A percentile compares a stretch with the other conserved stretches of the same genome.
phyloP scores from a whole-genome alignment of 2,329 filamentous ascomycete genomes.

The Talaromyces funiculosus region DNA sequence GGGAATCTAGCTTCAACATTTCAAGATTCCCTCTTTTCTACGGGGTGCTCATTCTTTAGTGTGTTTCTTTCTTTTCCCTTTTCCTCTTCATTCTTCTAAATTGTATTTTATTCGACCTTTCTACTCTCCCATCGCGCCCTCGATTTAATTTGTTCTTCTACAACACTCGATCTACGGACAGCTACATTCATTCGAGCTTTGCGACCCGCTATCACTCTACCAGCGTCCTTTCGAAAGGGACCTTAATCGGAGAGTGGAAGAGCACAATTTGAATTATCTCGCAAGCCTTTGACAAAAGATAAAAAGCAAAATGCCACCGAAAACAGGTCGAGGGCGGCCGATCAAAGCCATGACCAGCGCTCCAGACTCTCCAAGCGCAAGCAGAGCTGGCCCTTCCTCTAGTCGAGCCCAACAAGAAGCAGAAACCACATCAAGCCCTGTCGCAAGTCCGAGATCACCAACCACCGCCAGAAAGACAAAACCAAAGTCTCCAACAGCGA shows the following conservation, averaged over 20 bases:
- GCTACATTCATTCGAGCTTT: neutral
- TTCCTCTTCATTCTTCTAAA: neutral
- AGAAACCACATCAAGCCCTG: neutral
- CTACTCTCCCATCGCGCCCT: neutral
- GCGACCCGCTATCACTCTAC: neutral
- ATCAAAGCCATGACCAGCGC: slow-evolving; percentile 16
- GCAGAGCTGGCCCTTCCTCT: slow-evolving; percentile 11
- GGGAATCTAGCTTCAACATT: slow-evolving; percentile 3
- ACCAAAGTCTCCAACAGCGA: neutral
- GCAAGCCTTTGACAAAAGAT: neutral
- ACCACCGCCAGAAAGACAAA: slow-evolving; percentile 1
- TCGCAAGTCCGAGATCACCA: neutral
- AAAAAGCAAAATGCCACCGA: slow-evolving; percentile 25
- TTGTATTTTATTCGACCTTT: neutral
- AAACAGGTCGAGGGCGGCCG: slow-evolving; percentile 20
- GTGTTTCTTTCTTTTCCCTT: neutral
- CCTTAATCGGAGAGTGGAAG: neutral
- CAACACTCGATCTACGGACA: neutral
- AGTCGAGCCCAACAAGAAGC: neutral
- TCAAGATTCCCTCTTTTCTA: slow-evolving; percentile 4
- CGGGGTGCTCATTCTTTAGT: neutral
- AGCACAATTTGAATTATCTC: neutral
- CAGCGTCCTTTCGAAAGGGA: no score
- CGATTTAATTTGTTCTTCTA: neutral
- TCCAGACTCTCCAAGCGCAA: slow-evolving; percentile 13